Conservation (phyloP, 139 green algal species). For the Volvox africanus region DNA sequence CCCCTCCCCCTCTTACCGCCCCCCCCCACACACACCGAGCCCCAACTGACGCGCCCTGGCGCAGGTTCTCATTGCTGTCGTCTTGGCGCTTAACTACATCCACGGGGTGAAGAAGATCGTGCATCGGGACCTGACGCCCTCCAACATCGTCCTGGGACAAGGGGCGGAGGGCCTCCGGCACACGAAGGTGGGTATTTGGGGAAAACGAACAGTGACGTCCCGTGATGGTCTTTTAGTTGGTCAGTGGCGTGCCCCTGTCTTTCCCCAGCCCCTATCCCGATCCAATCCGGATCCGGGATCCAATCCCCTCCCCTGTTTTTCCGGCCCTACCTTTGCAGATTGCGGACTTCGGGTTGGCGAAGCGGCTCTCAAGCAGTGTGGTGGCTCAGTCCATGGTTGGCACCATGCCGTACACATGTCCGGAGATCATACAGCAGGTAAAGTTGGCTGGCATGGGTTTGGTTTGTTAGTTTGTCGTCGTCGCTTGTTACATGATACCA, state of each 20-base stretch:
- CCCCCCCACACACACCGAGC: background rate
- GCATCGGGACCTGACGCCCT: slow-evolving; percentile 69
- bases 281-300: too few species aligned
- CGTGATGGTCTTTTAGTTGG: too few species aligned
- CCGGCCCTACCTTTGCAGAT: slow-evolving; percentile 49
- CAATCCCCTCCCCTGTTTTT: background rate
- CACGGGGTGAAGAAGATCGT: slow-evolving; percentile 64
- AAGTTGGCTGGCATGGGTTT: background rate
- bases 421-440: slow-evolving; percentile 74
- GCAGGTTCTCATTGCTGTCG: slow-evolving; percentile 60
- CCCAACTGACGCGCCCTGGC: too few species aligned
- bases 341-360: slow-evolving; percentile 69
- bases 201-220: too few species aligned
- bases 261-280: too few species aligned
- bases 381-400: slow-evolving; percentile 65
- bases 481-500: too few species aligned
- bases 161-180: slow-evolving; percentile 44
- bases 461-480: too few species aligned
- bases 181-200: slow-evolving; percentile 41
- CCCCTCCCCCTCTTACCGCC: background rate
- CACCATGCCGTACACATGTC: slow-evolving; percentile 74
- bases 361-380: slow-evolving; percentile 50
- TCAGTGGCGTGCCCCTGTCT: too few species aligned
- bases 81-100: slow-evolving; percentile 68
- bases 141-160: slow-evolving; percentile 71